Percentiles rank a stretch among this genome's conserved stretches.
phyloP scores from a whole-genome alignment of 2,329 filamentous ascomycete genomes.

The Tolypocladium ovalisporum region DNA sequence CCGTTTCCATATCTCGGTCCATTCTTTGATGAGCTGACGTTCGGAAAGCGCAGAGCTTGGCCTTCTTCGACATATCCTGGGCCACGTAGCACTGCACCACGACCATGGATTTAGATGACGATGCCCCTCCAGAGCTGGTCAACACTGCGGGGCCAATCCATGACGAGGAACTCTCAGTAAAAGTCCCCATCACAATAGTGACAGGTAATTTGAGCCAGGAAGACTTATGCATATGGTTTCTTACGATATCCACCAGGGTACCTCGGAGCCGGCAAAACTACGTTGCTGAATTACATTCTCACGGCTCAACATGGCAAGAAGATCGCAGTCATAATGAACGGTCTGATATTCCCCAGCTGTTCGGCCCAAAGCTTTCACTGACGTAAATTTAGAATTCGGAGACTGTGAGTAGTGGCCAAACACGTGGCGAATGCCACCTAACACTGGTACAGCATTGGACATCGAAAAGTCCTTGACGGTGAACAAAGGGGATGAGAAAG shows the following conservation, averaged over 20 bases:
- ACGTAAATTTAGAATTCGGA: slow-evolving; percentile 54
- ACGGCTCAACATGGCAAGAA: slow-evolving; percentile 94
- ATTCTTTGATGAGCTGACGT: background rate
- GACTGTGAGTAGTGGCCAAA: slow-evolving; percentile 50
- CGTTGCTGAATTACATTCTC: slow-evolving; percentile 88
- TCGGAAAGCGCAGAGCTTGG: background rate
- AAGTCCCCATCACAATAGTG: slow-evolving; percentile 77
- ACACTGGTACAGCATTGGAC: slow-evolving; percentile 56
- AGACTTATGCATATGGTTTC: background rate
- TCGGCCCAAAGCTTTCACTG: background rate
- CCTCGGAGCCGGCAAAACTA: slow-evolving; percentile 91
- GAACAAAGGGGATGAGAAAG: slow-evolving; percentile 69
- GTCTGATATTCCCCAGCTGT: slow-evolving; percentile 19
- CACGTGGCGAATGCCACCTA: slow-evolving; percentile 2
- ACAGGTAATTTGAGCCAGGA: slow-evolving; percentile 42
- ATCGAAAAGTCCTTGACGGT: slow-evolving; percentile 95
- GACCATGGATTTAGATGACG: slow-evolving; percentile 54
- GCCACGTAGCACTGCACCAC: background rate
- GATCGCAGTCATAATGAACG: slow-evolving; percentile 95
- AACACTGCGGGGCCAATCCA: slow-evolving; percentile 27
- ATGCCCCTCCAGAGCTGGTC: slow-evolving; percentile 55
- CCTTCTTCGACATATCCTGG: background rate
- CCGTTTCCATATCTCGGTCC: background rate
- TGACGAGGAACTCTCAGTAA: slow-evolving; percentile 42
- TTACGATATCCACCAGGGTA: slow-evolving; percentile 50